phyloP scores from a whole-genome alignment of 192 early-diverging fungal species.

The Podila minutissima region DNA sequence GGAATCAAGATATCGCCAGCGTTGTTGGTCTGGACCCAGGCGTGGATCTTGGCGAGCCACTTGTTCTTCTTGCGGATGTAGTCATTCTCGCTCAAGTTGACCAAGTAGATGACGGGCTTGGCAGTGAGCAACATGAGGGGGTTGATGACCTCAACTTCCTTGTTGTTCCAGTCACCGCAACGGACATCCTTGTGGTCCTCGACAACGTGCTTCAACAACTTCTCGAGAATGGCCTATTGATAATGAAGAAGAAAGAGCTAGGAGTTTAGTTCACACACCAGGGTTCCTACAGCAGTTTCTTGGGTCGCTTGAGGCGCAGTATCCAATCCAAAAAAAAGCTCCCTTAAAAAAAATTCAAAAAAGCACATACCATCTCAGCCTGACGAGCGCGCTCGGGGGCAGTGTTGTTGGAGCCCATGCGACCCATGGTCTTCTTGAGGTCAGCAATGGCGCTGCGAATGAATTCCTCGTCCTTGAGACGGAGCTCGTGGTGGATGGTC shows the following conservation, averaged over 20 bases:
- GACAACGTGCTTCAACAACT: slow-evolving; percentile 82
- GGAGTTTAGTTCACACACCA: not conserved
- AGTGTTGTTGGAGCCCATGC: slow-evolving; percentile 80
- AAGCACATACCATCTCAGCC: slow-evolving; percentile 73
- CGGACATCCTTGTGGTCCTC: slow-evolving; percentile 87
- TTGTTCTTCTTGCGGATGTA: slow-evolving; percentile 96
- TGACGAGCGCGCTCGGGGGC: slow-evolving; percentile 90
- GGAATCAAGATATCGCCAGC: slow-evolving; percentile 92
- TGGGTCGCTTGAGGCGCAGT: not conserved
- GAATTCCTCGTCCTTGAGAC: slow-evolving; percentile 92
- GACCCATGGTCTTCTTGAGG: slow-evolving; percentile 71
- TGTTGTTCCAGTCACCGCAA: slow-evolving; percentile 89
- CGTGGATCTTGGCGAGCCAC: slow-evolving; percentile 90
- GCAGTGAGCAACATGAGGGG: slow-evolving; percentile 86
- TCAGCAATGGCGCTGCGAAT: slow-evolving; percentile 79
- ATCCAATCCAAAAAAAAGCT: not conserved
- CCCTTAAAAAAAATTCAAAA: not conserved
- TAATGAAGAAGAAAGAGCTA: not conserved
- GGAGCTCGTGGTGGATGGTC: slow-evolving; percentile 95
- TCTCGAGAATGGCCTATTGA: slow-evolving; percentile 50
- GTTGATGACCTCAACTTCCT: slow-evolving; percentile 93
- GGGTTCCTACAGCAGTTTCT: no score
- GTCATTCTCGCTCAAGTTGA: slow-evolving; percentile 91
- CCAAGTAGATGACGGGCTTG: slow-evolving; percentile 96
- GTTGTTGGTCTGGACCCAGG: slow-evolving; percentile 93